phyloP scores from a whole-genome alignment of 257 asterid species.

The Solanum bulbocastanum region DNA sequence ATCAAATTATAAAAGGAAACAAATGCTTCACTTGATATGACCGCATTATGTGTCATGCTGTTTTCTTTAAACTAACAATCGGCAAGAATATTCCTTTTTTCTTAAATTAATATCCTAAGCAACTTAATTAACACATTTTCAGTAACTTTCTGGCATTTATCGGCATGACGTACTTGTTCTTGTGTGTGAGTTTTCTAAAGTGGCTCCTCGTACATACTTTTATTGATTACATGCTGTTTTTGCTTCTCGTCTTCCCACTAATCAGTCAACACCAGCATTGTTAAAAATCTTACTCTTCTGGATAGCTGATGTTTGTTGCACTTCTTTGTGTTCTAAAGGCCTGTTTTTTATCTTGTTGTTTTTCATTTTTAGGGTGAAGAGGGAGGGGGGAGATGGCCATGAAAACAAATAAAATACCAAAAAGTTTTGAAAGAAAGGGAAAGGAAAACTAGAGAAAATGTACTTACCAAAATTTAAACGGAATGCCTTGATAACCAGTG shows the following conservation, averaged over 20 bases:
- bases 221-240: not conserved
- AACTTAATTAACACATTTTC: not conserved
- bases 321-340: not conserved
- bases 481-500: not conserved
- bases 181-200: not conserved
- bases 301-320: not conserved
- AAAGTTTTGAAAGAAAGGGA: not conserved
- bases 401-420: not conserved
- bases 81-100: not conserved
- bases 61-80: not conserved
- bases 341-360: not conserved
- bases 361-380: not conserved
- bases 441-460: not conserved
- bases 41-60: not conserved
- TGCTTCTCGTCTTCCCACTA: not conserved
- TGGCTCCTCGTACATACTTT: not conserved
- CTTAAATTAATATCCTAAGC: not conserved
- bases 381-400: not conserved
- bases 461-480: not conserved
- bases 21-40: not conserved
- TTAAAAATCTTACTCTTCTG: not conserved
- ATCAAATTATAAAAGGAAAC: not conserved
- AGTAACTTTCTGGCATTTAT: not conserved
- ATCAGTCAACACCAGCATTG: not conserved
- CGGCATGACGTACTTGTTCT: not conserved